Base-by-base conservation (phyloP, 1,284 basidiomycete genomes). In the Macrocystidia cucumis region DNA sequence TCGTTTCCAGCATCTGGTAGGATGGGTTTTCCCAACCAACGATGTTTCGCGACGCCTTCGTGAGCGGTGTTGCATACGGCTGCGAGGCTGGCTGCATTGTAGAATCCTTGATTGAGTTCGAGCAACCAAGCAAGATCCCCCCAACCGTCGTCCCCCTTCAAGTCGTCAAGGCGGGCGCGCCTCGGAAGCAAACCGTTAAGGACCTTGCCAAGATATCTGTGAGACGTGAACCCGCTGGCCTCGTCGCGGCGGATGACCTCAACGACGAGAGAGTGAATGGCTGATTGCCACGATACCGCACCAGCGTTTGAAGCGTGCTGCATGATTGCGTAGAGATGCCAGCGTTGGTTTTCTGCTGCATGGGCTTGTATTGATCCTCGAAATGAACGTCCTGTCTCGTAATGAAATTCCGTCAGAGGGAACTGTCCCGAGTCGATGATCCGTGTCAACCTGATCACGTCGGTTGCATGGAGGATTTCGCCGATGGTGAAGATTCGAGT, bases 91-190 rank as follows among this genome's bases (percentile, higher is more conserved):
- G 50, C 45, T 3, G 47, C 35, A 28, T 53, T 53, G 32, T 51
- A 53, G 29, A 49, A 53, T 5, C 50, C 51, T 35, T 53, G 50
- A 31, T 53, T 53, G 3, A 53, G 34, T 33, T 53, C 51, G 13
- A 53, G 37, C 14, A 52, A 29, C 51, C 50, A 51, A 13, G 47
- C 45, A 11, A 53, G 38, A 34, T 53, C 51, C 5, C 29, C 45
- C 51, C 51, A 53, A 1, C 51, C 51, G 36, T 48, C 37, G 14
- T 39, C 32, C 2, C 46, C 46, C 5, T 19, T 29, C 25, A 52
- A 32, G 37, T 52, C 48, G 0, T n/a, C 13, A 1, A 47, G 38
- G 1, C 44, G 39, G 1, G 51, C 41, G 4, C 49, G 49, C 9
- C 51, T 37, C 9, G 51, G 51, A 9, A 54, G 39, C 3, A 54